Evolutionary conservation across 169 alveolate species (phyloP), one percentile per base, ranked within the genome.

Genomic region (Eimeria falciformis): DNA sequence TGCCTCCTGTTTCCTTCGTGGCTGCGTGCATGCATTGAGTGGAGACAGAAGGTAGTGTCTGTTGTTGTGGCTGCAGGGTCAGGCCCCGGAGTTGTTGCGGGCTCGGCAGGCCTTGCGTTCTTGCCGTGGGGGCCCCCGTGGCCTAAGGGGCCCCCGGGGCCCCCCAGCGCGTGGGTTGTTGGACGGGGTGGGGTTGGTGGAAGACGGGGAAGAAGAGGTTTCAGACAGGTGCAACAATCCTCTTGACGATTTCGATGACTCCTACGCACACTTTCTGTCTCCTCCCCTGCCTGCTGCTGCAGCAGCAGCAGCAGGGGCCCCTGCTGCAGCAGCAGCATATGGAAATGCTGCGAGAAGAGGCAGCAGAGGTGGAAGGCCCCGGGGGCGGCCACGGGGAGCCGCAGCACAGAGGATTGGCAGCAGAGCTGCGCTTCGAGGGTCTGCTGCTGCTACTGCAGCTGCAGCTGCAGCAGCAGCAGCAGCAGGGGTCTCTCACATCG

Each of bases 21-120:
- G 33, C 75, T 62, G 75, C 75, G 62, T 14, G 62, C 62, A 50
- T 50, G 62, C 62, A 50, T 50, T 7, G n/a, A n/a, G n/a, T n/a
- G n/a, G n/a, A n/a, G n/a, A n/a, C n/a, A n/a, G n/a, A n/a, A n/a
- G n/a, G n/a, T n/a, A n/a, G n/a, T n/a, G 9, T 9, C 62, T 53
- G 62, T 17, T 53, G 62, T 17, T 53, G 62, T 53, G 9, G 75
- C 75, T 62, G 75, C 75, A 62, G 75, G 75, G 75, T 18, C 75
- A 62, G 29, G 75, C 75, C 25, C 75, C 75, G 11, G 75, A 62
- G 75, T 23, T 62, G 75, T 25, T 62, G n/a, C 75, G 75, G 11
- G 75, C 75, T 12, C 12, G 75, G n/a, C 75, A 62, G 29, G 75
- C 75, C 75, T 23, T 62, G 6, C 75, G 75, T 6, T 62, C 75